Conservation (phyloP, 2,329 filamentous ascomycete species). For the Tolypocladium ophioglossoides region DNA sequence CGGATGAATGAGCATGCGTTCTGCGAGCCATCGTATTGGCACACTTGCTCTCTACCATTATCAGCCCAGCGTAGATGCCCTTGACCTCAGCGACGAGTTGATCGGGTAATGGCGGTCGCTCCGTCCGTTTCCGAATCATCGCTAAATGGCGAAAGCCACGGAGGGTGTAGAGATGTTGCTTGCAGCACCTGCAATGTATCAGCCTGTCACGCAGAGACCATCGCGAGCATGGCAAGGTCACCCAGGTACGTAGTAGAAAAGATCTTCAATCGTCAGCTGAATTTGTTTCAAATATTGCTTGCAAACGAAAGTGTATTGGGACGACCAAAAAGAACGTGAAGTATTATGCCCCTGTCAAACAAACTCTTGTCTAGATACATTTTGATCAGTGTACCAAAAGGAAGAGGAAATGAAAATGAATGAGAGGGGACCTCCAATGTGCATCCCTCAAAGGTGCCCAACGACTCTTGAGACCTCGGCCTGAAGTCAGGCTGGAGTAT, state of each 20-base stretch:
- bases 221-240: no score
- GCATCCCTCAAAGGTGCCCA: no score
- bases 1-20: constrained; percentile 34
- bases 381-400: not conserved
- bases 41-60: constrained; percentile 80
- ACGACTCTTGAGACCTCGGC: not conserved
- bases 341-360: not conserved
- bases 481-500: not conserved
- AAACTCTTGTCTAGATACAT: not conserved
- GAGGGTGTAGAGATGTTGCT: no score
- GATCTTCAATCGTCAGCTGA: not conserved
- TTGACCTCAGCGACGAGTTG: constrained; percentile 75
- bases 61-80: constrained; percentile 69
- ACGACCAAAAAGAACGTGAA: not conserved
- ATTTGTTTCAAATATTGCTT: not conserved
- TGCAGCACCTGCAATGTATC: not conserved
- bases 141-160: no score
- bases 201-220: not conserved
- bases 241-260: no score
- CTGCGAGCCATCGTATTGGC: constrained; percentile 63
- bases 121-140: constrained; percentile 39
- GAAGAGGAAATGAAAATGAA: not conserved
- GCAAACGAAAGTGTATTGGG: not conserved
- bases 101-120: constrained; percentile 61
- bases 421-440: not conserved